Evolutionary conservation across 2,329 filamentous ascomycete species (phyloP).

Genomic region (Septoria linicola): DNA sequence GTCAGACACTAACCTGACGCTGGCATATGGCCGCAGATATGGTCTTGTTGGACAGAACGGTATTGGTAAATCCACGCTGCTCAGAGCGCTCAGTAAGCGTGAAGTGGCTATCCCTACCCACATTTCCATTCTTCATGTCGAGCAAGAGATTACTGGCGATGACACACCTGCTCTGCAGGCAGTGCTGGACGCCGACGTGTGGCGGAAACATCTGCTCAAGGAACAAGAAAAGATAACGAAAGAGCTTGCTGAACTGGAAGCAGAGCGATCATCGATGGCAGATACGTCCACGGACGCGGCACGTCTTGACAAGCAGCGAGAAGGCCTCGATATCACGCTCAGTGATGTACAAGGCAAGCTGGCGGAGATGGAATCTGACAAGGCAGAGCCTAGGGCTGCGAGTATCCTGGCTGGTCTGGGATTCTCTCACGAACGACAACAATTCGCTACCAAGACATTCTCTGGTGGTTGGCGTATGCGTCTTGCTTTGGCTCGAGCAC

Average conservation of each 20-base stretch:
- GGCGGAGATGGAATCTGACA: conserved; percentile 98
- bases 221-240: conserved; percentile 84
- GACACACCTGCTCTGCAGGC: conserved; percentile 94
- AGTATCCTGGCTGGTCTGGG: conserved; percentile 96
- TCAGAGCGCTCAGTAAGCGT: conserved; percentile 86
- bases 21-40: conserved; percentile 90
- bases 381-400: conserved; percentile 90
- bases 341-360: conserved; percentile 90
- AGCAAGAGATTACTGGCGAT: conserved; percentile 96
- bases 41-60: conserved; percentile 98
- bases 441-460: conserved; percentile 93
- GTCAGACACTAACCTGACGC: conserved; percentile 82
- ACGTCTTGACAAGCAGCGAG: conserved; percentile 79
- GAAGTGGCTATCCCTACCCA: conserved; percentile 94
- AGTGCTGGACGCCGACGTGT: conserved; percentile 94
- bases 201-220: conserved; percentile 89
- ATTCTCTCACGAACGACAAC: conserved; percentile 90
- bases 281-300: conserved; percentile 89
- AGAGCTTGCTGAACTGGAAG: conserved; percentile 74
- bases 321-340: conserved; percentile 85
- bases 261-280: conserved; percentile 73
- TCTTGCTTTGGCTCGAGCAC: conserved; percentile 85
- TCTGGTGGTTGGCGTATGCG: conserved; percentile 99
- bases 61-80: conserved; percentile 82
- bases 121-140: conserved; percentile 97